These are phyloP conservation scores for Paraurostyla sp. DNA, from an alignment of 73 alveolate genomes.

Conservation along the genomic window DNA sequence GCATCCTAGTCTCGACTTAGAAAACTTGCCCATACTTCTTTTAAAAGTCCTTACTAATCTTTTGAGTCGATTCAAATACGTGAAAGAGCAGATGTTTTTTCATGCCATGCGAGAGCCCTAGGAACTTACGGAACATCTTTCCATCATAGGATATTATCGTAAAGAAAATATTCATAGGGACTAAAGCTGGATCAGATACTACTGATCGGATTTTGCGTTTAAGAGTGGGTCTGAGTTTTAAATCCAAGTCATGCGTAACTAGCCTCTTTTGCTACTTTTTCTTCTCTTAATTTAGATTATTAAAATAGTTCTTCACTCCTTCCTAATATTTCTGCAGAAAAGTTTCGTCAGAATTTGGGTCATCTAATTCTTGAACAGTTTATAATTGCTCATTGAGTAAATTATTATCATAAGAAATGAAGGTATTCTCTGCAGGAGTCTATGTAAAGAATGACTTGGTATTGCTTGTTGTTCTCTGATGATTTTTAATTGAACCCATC, in stretches of 20 bases:
- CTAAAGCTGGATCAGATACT: conserved; percentile 12
- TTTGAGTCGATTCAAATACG: neutral
- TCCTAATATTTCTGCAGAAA: neutral
- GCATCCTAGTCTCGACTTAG: neutral
- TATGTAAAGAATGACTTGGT: conserved; percentile 9
- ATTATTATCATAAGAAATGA: conserved; percentile 22
- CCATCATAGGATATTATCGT: conserved; percentile 34
- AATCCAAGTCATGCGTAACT: conserved; percentile 6
- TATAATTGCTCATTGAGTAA: neutral
- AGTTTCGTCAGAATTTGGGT: neutral
- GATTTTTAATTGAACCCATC: neutral
- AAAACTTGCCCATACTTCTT: conserved; percentile 3
- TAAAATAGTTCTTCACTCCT: neutral
- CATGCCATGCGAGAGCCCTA: conserved; percentile 14
- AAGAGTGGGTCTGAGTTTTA: conserved; percentile 30
- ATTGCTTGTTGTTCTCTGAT: conserved; percentile 15
- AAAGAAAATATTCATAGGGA: conserved; percentile 29
- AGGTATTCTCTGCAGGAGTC: conserved; percentile 13
- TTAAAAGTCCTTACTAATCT: neutral
- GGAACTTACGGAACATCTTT: conserved; percentile 4
- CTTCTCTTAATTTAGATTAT: neutral
- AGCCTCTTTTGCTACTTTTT: neutral
- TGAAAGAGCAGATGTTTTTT: conserved; percentile 23
- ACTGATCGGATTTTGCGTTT: conserved; percentile 11
- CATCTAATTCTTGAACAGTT: neutral